A percentile compares a stretch with the other conserved stretches of the same genome.
Evolutionary conservation across 495 filamentous ascomycete species (phyloP).

Genomic region (Hamigera avellanea): DNA sequence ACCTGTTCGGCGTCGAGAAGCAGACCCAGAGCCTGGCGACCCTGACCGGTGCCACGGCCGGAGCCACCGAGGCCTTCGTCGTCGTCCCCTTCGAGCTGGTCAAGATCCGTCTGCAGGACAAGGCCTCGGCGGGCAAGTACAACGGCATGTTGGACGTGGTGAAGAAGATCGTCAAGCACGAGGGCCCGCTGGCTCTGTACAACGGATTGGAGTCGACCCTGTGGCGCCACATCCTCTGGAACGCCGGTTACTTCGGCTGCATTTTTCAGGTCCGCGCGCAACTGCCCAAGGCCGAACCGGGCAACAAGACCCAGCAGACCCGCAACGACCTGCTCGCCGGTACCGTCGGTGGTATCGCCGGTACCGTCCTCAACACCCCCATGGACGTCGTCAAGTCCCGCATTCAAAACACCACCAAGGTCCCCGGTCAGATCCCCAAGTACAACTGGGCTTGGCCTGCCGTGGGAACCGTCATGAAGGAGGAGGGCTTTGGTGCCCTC

Average conservation of each 20-base stretch:
- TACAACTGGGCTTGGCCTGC: constrained; percentile 97
- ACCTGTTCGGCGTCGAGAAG: constrained; percentile 66
- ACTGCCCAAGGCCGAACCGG: constrained; percentile 56
- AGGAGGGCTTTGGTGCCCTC: constrained; percentile 84
- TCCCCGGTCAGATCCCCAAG: constrained; percentile 70
- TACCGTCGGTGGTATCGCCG: constrained; percentile 76
- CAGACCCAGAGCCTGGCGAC: constrained; percentile 85
- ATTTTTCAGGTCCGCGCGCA: constrained; percentile 89
- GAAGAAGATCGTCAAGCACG: constrained; percentile 67
- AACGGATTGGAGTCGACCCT: constrained; percentile 92
- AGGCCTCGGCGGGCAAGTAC: constrained; percentile 88
- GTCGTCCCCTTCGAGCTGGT: constrained; percentile 91
- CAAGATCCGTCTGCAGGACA: constrained; percentile 95
- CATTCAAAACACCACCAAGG: constrained; percentile 83
- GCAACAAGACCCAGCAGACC: constrained; percentile 69
- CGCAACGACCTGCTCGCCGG: constrained; percentile 81
- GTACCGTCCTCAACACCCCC: constrained; percentile 90
- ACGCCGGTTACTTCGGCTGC: constrained; percentile 94
- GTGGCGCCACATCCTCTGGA: constrained; percentile 97
- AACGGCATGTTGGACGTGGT: constrained; percentile 88
- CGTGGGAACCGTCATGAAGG: constrained; percentile 72
- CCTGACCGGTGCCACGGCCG: constrained; percentile 86
- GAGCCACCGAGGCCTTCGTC: constrained; percentile 91
- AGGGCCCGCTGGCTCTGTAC: constrained; percentile 84
- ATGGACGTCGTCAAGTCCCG: constrained; percentile 97